phyloP scores from a whole-genome alignment of 495 filamentous ascomycete genomes.

The Penicillium mononematosum region DNA sequence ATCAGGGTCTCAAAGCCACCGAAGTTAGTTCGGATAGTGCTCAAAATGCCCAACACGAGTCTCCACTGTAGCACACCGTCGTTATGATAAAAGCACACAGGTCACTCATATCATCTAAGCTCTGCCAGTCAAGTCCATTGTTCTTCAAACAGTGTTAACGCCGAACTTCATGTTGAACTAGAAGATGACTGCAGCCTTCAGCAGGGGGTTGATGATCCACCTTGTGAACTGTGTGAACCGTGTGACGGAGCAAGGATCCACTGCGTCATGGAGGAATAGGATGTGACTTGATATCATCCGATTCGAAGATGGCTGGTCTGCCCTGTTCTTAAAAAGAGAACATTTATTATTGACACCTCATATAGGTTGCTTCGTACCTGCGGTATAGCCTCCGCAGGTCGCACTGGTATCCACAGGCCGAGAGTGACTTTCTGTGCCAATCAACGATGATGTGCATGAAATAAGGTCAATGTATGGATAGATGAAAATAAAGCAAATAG shows the following conservation, averaged over 20 bases:
- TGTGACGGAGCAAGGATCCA: constrained; percentile 7
- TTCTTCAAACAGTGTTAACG: background rate
- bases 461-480: too few relatives aligned
- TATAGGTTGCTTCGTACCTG: constrained; percentile 7
- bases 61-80: constrained; percentile 1
- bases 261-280: constrained; percentile 9
- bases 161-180: constrained; percentile 5
- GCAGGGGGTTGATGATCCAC: constrained; percentile 5
- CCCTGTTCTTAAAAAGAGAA: constrained; percentile 3
- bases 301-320: constrained; percentile 6
- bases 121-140: background rate
- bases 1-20: constrained; percentile 2
- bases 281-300: constrained; percentile 13
- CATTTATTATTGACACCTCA: constrained; percentile 6
- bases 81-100: background rate
- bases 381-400: constrained; percentile 11
- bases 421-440: background rate
- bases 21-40: background rate
- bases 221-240: constrained; percentile 11
- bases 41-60: background rate
- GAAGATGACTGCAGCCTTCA: constrained; percentile 11
- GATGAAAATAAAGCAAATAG: background rate
- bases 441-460: background rate
- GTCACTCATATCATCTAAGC: background rate
- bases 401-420: background rate